A percentile compares a stretch with the other conserved stretches of the same genome.
phyloP scores from a whole-genome alignment of 495 filamentous ascomycete genomes.

The Letharia columbiana region DNA sequence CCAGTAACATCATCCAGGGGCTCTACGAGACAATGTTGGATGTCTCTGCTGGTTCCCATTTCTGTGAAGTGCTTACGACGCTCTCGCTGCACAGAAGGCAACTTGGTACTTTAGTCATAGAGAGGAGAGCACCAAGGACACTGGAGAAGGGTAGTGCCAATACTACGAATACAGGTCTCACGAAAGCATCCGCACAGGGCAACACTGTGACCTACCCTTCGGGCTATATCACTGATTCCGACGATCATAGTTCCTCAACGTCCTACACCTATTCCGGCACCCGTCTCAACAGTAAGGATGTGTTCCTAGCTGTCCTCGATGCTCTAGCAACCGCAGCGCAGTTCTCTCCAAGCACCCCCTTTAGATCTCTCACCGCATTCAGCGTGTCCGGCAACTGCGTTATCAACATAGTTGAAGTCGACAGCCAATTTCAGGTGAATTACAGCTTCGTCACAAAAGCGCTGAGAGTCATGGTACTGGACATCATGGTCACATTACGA shows the following conservation, averaged over 20 bases:
- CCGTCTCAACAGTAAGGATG: neutral
- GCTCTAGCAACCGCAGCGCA: neutral
- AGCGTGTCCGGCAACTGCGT: neutral
- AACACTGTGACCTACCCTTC: neutral
- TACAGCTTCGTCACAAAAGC: neutral
- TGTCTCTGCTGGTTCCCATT: neutral
- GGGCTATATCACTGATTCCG: neutral
- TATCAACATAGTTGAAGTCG: neutral
- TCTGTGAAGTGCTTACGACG: neutral
- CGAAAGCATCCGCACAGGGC: neutral
- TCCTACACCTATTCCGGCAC: neutral
- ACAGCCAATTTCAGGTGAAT: neutral
- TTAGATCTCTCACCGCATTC: neutral
- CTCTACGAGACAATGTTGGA: neutral
- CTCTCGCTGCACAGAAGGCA: neutral
- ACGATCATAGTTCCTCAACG: neutral
- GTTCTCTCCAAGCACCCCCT: neutral
- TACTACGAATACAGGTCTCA: neutral
- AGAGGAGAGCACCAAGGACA: neutral
- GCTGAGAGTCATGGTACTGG: neutral
- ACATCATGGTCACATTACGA: neutral
- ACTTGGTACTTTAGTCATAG: neutral
- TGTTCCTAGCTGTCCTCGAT: neutral
- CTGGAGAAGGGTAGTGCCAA: neutral
- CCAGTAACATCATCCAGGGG: neutral